Percentiles rank a stretch among this genome's conserved stretches.
Conservation (phyloP, 148 eudicot genomes). For the Agrostemma githago region DNA sequence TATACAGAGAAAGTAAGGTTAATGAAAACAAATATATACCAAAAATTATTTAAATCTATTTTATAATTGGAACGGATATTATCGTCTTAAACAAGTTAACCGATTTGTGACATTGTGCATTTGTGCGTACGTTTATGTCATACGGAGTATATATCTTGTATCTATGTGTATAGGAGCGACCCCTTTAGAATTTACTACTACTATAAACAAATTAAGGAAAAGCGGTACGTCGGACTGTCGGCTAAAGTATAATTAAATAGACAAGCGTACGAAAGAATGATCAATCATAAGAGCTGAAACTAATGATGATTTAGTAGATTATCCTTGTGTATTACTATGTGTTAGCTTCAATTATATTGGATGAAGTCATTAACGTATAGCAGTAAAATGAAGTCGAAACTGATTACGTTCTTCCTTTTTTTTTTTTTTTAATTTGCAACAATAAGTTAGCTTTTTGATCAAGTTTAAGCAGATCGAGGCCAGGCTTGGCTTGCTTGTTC, state of each 20-base stretch:
- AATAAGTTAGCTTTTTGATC: slow-evolving; percentile 25
- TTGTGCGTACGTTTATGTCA: no score
- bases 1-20: no score
- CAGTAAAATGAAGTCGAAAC: slow-evolving; percentile 21
- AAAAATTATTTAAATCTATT: no score
- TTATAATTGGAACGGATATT: no score
- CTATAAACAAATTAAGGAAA: neutral
- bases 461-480: slow-evolving; percentile 20
- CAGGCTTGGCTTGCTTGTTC: slow-evolving; percentile 18
- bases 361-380: slow-evolving; percentile 25
- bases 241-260: neutral
- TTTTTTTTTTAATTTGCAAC: neutral
- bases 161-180: slow-evolving; percentile 11
- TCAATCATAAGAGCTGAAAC: slow-evolving; percentile 5
- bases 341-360: neutral
- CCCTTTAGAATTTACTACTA: slow-evolving; percentile 17
- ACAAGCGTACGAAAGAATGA: neutral
- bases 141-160: neutral
- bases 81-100: no score
- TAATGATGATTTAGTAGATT: slow-evolving; percentile 28
- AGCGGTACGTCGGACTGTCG: slow-evolving; percentile 15
- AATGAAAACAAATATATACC: no score
- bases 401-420: slow-evolving; percentile 21
- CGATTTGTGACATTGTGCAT: no score
- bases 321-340: neutral